Percentiles rank a stretch among this genome's conserved stretches.
Evolutionary conservation across 2,329 filamentous ascomycete species (phyloP).

Genomic region (Sclerotinia nivalis): DNA sequence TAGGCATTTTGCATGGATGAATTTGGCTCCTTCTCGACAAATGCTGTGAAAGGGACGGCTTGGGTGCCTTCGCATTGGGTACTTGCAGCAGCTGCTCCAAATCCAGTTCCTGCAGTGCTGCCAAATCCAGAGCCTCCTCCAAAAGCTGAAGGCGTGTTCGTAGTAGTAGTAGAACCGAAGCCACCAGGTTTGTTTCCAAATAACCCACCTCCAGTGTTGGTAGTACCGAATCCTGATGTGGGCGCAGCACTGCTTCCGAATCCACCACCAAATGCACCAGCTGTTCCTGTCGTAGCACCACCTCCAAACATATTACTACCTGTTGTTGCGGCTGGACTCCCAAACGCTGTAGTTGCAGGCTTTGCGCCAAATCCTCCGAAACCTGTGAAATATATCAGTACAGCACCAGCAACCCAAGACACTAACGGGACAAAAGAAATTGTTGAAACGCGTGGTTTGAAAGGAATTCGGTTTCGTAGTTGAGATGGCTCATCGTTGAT

Average conservation of each 20-base stretch:
- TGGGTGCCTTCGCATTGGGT: slow-evolving; percentile 69
- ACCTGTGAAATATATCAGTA: slow-evolving; percentile 35
- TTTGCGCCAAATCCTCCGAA: slow-evolving; percentile 50
- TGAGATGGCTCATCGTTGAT: background rate
- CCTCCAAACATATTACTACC: slow-evolving; percentile 56
- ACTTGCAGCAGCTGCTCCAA: slow-evolving; percentile 46
- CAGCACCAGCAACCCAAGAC: background rate
- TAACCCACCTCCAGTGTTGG: slow-evolving; percentile 34
- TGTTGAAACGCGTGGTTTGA: background rate
- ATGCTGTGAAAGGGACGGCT: slow-evolving; percentile 66
- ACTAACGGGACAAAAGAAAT: slow-evolving; percentile 1
- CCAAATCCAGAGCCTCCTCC: slow-evolving; percentile 42
- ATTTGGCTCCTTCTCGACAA: slow-evolving; percentile 71
- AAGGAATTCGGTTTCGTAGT: slow-evolving; percentile 3
- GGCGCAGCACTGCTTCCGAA: slow-evolving; percentile 29
- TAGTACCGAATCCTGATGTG: slow-evolving; percentile 34
- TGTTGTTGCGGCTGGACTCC: slow-evolving; percentile 45
- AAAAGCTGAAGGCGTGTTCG: slow-evolving; percentile 37
- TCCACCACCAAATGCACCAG: slow-evolving; percentile 30
- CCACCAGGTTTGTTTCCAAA: slow-evolving; percentile 38
- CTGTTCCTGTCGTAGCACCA: slow-evolving; percentile 39
- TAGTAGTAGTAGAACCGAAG: slow-evolving; percentile 42
- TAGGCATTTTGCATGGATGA: slow-evolving; percentile 62
- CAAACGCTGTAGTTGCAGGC: slow-evolving; percentile 47
- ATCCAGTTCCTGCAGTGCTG: slow-evolving; percentile 47